A percentile compares a stretch with the other conserved stretches of the same genome.
phyloP scores from a whole-genome alignment of 352 stramenopile genomes.

The Globisporangium perplexum region DNA sequence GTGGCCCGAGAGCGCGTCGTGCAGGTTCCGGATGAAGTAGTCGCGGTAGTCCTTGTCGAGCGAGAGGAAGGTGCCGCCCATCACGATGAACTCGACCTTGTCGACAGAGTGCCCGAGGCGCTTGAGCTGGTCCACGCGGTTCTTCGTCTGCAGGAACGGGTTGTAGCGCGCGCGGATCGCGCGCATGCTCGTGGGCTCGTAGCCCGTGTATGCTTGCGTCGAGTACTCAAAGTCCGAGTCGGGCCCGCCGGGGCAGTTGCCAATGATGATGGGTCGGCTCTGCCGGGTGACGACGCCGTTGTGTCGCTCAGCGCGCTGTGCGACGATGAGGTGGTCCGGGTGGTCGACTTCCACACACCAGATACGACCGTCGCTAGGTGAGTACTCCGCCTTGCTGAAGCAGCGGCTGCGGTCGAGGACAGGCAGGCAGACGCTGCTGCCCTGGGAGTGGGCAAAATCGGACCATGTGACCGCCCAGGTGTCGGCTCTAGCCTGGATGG shows the following conservation, averaged over 20 bases:
- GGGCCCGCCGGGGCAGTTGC: constrained; percentile 87
- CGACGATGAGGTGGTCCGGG: constrained; percentile 10
- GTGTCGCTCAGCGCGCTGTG: constrained; percentile 7
- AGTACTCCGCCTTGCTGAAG: constrained; percentile 3
- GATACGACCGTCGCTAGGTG: constrained; percentile 9
- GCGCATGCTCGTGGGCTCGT: constrained; percentile 96
- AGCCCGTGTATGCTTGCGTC: constrained; percentile 95
- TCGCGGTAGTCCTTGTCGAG: constrained; percentile 93
- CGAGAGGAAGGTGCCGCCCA: constrained; percentile 97
- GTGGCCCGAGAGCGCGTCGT: constrained; percentile 95
- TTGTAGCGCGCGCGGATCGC: constrained; percentile 95
- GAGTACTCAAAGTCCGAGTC: constrained; percentile 98
- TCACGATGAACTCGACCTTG: constrained; percentile 98
- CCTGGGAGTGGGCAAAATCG: constrained; percentile 1
- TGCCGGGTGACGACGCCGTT: constrained; percentile 8
- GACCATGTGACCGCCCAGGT: constrained; percentile 9
- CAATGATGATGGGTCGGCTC: constrained; percentile 9
- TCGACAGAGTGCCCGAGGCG: constrained; percentile 92
- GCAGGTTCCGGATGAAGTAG: constrained; percentile 95
- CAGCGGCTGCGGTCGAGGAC: constrained; percentile 8
- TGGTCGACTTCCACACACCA: constrained; percentile 12
- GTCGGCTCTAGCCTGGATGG: constrained; percentile 4
- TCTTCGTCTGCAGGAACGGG: constrained; percentile 91
- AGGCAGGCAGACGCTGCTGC: constrained; percentile 7
- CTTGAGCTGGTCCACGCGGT: constrained; percentile 87